A percentile compares a stretch with the other conserved stretches of the same genome.
Evolutionary conservation across 176 grass and related monocot genomes (phyloP).

Genomic region (Alloteropsis semialata): DNA sequence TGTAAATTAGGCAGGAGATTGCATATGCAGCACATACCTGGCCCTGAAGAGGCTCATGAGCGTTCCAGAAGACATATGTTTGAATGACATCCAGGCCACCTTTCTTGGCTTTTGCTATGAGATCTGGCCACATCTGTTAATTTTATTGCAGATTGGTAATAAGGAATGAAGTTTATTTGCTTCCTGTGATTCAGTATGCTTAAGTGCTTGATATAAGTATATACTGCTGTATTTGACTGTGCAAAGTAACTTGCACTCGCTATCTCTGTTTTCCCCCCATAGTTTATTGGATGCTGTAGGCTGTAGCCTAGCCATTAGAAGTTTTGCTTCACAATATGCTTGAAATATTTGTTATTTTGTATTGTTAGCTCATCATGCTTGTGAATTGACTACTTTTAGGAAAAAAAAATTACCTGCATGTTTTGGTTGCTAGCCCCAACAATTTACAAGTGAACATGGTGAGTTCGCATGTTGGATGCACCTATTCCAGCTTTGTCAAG

Average conservation of each 20-base stretch:
- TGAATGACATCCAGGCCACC: constrained; percentile 83
- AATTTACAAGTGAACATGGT: neutral
- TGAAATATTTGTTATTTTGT: neutral
- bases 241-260: neutral
- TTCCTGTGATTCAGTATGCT: neutral
- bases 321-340: neutral
- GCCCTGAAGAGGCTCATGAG: constrained; percentile 59
- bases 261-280: neutral
- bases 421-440: too few relatives aligned
- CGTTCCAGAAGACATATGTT: constrained; percentile 85
- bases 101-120: constrained; percentile 61
- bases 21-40: constrained; percentile 36
- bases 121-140: constrained; percentile 63
- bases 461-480: neutral
- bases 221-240: neutral
- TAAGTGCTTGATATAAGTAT: neutral
- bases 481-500: neutral
- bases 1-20: neutral
- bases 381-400: too few relatives aligned
- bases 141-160: neutral
- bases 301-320: neutral
- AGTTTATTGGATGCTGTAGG: neutral
- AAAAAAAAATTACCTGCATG: neutral
- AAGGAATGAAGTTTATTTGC: neutral
- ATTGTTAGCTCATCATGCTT: neutral